A percentile compares a stretch with the other conserved stretches of the same genome.
phyloP scores from a whole-genome alignment of 2,329 filamentous ascomycete species.

The Pseudocercospora fuligena region DNA sequence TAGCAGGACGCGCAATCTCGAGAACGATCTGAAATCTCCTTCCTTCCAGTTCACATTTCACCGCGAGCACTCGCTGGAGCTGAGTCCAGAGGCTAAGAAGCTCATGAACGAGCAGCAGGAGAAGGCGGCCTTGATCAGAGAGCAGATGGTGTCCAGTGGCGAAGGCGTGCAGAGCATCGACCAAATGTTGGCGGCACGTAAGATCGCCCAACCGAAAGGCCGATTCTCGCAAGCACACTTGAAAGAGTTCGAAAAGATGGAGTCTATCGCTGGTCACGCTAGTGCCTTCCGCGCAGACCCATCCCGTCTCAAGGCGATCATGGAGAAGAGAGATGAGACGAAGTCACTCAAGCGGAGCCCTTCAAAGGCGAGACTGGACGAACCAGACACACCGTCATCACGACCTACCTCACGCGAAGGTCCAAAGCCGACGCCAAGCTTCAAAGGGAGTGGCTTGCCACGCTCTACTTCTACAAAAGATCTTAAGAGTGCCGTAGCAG shows the following conservation, averaged over 20 bases:
- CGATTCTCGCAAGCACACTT: slow-evolving; percentile 86
- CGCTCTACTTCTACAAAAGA: slow-evolving; percentile 32
- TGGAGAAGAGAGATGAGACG: slow-evolving; percentile 29
- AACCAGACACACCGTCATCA: slow-evolving; percentile 21
- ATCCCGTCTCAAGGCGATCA: slow-evolving; percentile 14
- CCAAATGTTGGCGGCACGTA: slow-evolving; percentile 57
- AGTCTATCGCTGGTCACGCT: slow-evolving; percentile 86
- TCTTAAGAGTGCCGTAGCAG: slow-evolving; percentile 28
- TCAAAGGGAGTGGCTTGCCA: slow-evolving; percentile 33
- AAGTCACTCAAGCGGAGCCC: slow-evolving; percentile 59
- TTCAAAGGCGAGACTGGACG: slow-evolving; percentile 67
- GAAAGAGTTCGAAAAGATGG: slow-evolving; percentile 95
- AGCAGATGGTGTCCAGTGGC: slow-evolving; percentile 66
- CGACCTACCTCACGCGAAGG: slow-evolving; percentile 25
- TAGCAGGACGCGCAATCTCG: slow-evolving; percentile 48
- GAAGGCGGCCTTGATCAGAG: slow-evolving; percentile 73
- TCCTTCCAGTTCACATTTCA: slow-evolving; percentile 70
- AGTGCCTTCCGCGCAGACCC: slow-evolving; percentile 68
- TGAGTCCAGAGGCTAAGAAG: slow-evolving; percentile 66
- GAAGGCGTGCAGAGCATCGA: slow-evolving; percentile 55
- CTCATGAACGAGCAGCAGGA: slow-evolving; percentile 71
- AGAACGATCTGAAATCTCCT: slow-evolving; percentile 54
- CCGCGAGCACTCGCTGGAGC: slow-evolving; percentile 57
- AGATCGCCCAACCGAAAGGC: slow-evolving; percentile 79
- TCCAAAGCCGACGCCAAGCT: slow-evolving; percentile 30